These are phyloP conservation scores for Galerina sulciceps DNA, from an alignment of 768 basidiomycete species.

Conservation along the genomic window DNA sequence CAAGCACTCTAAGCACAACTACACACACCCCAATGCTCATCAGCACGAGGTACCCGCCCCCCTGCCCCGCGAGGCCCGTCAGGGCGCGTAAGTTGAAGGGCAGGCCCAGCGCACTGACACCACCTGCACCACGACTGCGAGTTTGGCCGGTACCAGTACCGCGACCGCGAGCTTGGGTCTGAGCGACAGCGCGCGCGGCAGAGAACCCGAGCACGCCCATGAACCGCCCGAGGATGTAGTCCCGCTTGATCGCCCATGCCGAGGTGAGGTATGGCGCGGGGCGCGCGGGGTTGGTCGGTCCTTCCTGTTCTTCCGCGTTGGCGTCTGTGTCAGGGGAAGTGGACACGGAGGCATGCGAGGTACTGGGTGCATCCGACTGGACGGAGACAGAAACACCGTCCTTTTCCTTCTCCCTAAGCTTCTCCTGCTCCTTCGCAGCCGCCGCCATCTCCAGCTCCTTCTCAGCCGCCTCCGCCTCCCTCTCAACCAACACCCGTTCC, in stretches of 20 bases:
- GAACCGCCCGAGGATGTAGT: conserved; percentile 22
- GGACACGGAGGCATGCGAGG: not conserved
- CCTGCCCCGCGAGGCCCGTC: conserved; percentile 2
- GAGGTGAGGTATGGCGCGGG: conserved; percentile 3
- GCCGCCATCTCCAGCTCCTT: conserved; percentile 2
- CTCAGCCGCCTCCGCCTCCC: conserved; percentile 1
- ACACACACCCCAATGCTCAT: conserved; percentile 30
- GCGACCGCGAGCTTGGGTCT: not conserved
- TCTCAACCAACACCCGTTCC: not conserved
- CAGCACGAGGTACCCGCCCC: conserved; percentile 25
- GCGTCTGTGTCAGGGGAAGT: not conserved
- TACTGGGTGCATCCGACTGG: conserved; percentile 8
- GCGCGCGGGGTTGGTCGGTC: not conserved
- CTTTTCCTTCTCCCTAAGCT: too few species aligned
- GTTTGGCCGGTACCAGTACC: not conserved
- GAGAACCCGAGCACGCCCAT: conserved; percentile 2
- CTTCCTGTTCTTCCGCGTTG: too few species aligned
- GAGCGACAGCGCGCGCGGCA: not conserved
- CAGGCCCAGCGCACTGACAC: not conserved
- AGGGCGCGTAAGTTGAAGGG: not conserved
- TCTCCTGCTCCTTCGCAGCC: not conserved
- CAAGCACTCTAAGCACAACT: conserved; percentile 23
- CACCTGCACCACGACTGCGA: not conserved
- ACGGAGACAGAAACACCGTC: conserved; percentile 9
- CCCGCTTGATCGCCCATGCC: conserved; percentile 17